These are phyloP conservation scores for Elymus sibiricus DNA, from an alignment of 176 grass and related monocot genomes.

Conservation along the genomic window DNA sequence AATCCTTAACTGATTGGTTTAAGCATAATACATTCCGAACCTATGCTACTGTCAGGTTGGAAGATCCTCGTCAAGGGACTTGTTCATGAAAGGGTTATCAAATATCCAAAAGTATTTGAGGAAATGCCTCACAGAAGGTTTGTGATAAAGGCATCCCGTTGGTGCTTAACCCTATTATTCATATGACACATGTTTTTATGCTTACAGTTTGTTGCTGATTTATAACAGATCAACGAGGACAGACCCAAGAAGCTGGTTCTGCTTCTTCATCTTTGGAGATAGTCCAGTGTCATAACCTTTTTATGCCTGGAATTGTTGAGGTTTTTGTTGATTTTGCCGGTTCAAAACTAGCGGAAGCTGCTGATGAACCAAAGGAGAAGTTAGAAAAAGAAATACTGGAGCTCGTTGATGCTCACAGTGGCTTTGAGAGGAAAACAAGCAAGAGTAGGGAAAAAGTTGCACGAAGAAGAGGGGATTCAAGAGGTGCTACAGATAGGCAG, in stretches of 20 bases:
- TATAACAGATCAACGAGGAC: slow-evolving; percentile 51
- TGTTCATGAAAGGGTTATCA: slow-evolving; percentile 72
- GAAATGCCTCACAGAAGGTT: slow-evolving; percentile 64
- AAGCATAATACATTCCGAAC: slow-evolving; percentile 17
- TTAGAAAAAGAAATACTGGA: slow-evolving; percentile 81
- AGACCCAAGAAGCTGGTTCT: slow-evolving; percentile 50
- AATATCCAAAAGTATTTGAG: slow-evolving; percentile 55
- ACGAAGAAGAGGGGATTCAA: slow-evolving; percentile 42
- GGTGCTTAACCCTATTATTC: slow-evolving; percentile 12
- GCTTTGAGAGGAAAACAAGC: slow-evolving; percentile 54
- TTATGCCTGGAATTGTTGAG: slow-evolving; percentile 62
- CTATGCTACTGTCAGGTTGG: slow-evolving; percentile 46
- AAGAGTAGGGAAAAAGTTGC: slow-evolving; percentile 41
- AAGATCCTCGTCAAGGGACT: slow-evolving; percentile 53
- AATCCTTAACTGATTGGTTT: slow-evolving; percentile 14
- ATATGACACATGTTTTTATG: background rate
- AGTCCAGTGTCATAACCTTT: slow-evolving; percentile 30
- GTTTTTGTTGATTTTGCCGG: slow-evolving; percentile 57
- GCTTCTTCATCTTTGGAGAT: slow-evolving; percentile 38
- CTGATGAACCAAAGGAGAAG: slow-evolving; percentile 44
- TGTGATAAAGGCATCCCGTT: slow-evolving; percentile 20
- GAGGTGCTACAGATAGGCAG: slow-evolving; percentile 41
- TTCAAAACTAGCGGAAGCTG: slow-evolving; percentile 54
- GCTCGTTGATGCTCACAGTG: slow-evolving; percentile 51
- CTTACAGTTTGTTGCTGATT: slow-evolving; percentile 37